A percentile compares a stretch with the other conserved stretches of the same genome.
Conservation (phyloP, 371 early-diverging fungal genomes). For the Lichtheimia corymbifera region DNA sequence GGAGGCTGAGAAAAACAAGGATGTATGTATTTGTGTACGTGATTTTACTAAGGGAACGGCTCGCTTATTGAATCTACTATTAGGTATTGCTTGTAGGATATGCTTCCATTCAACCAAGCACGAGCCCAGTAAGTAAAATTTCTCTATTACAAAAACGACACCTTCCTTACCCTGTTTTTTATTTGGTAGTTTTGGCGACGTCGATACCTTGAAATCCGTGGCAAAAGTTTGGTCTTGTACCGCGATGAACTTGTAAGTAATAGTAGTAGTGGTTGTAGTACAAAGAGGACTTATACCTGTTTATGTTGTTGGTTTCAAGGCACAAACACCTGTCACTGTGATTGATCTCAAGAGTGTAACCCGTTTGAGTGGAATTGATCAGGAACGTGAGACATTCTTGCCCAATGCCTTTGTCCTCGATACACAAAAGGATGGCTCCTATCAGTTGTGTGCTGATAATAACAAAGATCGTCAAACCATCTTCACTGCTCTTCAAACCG, state of each 20-base stretch:
- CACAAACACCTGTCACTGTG: slow-evolving; percentile 41
- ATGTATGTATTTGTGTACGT: slow-evolving; percentile 3
- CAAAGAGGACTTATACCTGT: background rate
- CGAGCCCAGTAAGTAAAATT: slow-evolving; percentile 21
- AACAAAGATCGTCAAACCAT: slow-evolving; percentile 34
- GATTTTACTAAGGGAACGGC: too few species aligned
- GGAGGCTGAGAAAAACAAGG: slow-evolving; percentile 41
- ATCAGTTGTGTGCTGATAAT: slow-evolving; percentile 41
- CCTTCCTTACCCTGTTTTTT: background rate
- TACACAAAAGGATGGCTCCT: slow-evolving; percentile 31
- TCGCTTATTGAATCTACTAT: too few species aligned
- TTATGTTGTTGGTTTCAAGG: slow-evolving; percentile 18
- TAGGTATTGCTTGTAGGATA: slow-evolving; percentile 17
- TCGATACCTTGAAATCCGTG: slow-evolving; percentile 25
- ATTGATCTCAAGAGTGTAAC: slow-evolving; percentile 39
- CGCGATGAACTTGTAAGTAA: slow-evolving; percentile 16
- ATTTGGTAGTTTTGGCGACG: slow-evolving; percentile 23
- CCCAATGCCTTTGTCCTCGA: slow-evolving; percentile 42
- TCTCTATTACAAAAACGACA: background rate
- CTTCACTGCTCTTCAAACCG: slow-evolving; percentile 41
- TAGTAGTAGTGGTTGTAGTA: too few species aligned
- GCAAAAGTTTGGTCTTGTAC: slow-evolving; percentile 21
- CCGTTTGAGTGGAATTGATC: slow-evolving; percentile 31
- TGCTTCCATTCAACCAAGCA: slow-evolving; percentile 15
- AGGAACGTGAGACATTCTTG: slow-evolving; percentile 42